Percentiles rank a stretch among this genome's conserved stretches.
Conservation (phyloP, 768 basidiomycete genomes). For the Amanita pseudoporphyria region DNA sequence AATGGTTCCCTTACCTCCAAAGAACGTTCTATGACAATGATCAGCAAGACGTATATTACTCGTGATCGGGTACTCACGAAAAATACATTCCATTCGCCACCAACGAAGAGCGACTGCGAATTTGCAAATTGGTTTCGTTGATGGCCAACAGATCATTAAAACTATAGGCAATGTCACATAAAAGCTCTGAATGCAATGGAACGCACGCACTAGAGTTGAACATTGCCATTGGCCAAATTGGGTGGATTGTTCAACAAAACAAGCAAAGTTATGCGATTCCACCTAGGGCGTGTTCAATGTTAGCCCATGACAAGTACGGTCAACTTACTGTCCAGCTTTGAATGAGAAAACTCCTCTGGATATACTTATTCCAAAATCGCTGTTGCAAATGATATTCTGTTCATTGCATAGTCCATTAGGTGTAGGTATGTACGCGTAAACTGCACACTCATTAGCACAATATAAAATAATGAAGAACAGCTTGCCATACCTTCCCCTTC, state of each 20-base stretch:
- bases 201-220: conserved; percentile 51
- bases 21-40: conserved; percentile 52
- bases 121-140: conserved; percentile 49
- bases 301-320: not conserved
- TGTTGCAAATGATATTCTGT: conserved; percentile 51
- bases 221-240: conserved; percentile 62
- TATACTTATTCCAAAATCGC: conserved; percentile 72
- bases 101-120: conserved; percentile 46
- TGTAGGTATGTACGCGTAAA: conserved; percentile 73
- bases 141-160: conserved; percentile 62
- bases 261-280: conserved; percentile 64
- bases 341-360: conserved; percentile 60
- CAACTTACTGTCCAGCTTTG: conserved; percentile 47
- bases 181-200: not conserved
- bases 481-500: conserved; percentile 55
- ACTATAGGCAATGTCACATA: conserved; percentile 21
- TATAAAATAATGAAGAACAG: conserved; percentile 1
- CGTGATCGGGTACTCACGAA: conserved; percentile 38
- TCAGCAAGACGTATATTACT: not conserved
- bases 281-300: conserved; percentile 26
- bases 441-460: conserved; percentile 24
- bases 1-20: conserved; percentile 45
- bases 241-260: conserved; percentile 71
- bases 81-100: conserved; percentile 66
- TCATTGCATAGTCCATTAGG: conserved; percentile 50